These are phyloP conservation scores for Plasmodium cynomolgi DNA, from an alignment of 169 alveolate species.

Conservation along the genomic window DNA sequence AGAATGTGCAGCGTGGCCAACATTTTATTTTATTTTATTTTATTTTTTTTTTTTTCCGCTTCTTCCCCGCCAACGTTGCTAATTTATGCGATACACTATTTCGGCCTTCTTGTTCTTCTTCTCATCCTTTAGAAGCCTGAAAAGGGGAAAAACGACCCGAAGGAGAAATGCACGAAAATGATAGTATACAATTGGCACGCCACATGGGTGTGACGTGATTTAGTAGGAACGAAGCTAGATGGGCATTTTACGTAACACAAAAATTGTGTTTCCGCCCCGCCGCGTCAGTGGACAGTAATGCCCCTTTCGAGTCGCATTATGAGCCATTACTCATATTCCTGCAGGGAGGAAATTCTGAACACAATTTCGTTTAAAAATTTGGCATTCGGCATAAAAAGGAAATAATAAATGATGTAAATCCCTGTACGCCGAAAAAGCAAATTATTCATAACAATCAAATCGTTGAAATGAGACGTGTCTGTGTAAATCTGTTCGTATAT, in stretches of 20 bases:
- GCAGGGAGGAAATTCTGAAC: conserved; percentile 39
- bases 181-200: neutral
- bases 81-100: conserved; percentile 40
- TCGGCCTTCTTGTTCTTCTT: conserved; percentile 48
- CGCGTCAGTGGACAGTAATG: neutral
- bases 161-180: neutral
- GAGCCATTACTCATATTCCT: conserved; percentile 55
- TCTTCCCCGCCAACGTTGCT: neutral
- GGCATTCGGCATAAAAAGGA: conserved; percentile 36
- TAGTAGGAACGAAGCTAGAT: neutral
- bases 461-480: conserved; percentile 35
- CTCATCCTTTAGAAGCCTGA: conserved; percentile 30
- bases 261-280: neutral
- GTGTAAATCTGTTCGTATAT: conserved; percentile 23
- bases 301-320: neutral
- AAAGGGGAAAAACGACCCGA: neutral
- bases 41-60: neutral
- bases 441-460: conserved; percentile 43
- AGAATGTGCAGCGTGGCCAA: neutral
- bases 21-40: neutral
- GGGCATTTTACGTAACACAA: neutral
- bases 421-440: conserved; percentile 29
- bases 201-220: neutral
- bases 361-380: conserved; percentile 41
- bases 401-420: conserved; percentile 45